Evolutionary conservation across 2,329 filamentous ascomycete species (phyloP).

Genomic region (Cladophialophora immunda): DNA sequence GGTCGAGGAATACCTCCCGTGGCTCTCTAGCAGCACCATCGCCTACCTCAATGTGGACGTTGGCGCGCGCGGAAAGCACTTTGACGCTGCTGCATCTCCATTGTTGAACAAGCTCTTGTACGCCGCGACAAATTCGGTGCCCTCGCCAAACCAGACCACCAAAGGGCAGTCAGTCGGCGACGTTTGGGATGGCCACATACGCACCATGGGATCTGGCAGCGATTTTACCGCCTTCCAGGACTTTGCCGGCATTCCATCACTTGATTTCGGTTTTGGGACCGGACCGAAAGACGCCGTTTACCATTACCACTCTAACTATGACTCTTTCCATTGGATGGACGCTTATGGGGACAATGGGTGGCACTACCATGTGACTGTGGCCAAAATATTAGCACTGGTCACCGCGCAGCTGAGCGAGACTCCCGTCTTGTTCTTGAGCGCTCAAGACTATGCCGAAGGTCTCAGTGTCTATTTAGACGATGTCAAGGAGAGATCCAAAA

Average conservation of each 20-base stretch:
- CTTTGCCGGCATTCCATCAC: slow-evolving; percentile 70
- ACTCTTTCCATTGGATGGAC: slow-evolving; percentile 85
- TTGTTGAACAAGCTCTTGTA: slow-evolving; percentile 77
- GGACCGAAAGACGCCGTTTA: slow-evolving; percentile 62
- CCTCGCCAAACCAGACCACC: slow-evolving; percentile 77
- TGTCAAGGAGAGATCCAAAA: slow-evolving; percentile 40
- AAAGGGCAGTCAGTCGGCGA: slow-evolving; percentile 75
- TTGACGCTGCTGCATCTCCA: slow-evolving; percentile 73
- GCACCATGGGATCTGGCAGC: slow-evolving; percentile 75
- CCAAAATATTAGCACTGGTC: slow-evolving; percentile 71
- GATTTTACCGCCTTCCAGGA: slow-evolving; percentile 81
- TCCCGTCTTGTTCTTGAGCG: slow-evolving; percentile 70
- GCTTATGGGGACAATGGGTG: slow-evolving; percentile 74
- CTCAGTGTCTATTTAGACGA: slow-evolving; percentile 57
- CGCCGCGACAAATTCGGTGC: slow-evolving; percentile 54
- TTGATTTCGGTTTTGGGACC: slow-evolving; percentile 69
- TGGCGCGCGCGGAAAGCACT: slow-evolving; percentile 71
- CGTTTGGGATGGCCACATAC: slow-evolving; percentile 69
- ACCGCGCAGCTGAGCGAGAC: slow-evolving; percentile 69
- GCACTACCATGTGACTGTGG: slow-evolving; percentile 68
- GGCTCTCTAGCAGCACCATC: slow-evolving; percentile 76
- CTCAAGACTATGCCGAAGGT: slow-evolving; percentile 69
- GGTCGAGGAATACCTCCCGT: slow-evolving; percentile 88
- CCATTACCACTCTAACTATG: slow-evolving; percentile 86
- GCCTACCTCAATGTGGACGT: slow-evolving; percentile 90